Evolutionary conservation across 768 basidiomycete species (phyloP).

Genomic region (Hericium coralloides): DNA sequence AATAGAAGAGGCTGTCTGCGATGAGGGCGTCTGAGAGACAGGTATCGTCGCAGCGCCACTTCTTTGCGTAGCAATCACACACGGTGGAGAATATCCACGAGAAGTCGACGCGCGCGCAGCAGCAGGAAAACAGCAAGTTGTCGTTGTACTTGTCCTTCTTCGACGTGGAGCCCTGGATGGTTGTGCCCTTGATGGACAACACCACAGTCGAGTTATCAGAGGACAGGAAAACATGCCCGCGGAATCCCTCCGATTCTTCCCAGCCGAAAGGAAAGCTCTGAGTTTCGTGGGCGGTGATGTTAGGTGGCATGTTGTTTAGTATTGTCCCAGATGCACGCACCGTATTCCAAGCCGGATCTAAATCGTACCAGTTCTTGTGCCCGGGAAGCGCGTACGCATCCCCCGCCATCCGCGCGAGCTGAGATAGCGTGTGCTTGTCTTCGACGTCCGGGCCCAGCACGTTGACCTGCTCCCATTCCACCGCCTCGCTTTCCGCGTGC

Average conservation of each 20-base stretch:
- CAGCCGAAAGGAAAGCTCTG: constrained; percentile 79
- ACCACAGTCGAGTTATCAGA: constrained; percentile 75
- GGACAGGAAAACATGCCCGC: constrained; percentile 83
- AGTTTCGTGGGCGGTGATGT: neutral
- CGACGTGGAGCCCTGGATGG: constrained; percentile 75
- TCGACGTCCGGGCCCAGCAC: constrained; percentile 70
- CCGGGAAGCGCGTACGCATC: constrained; percentile 82
- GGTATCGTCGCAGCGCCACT: constrained; percentile 65
- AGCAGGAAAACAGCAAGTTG: constrained; percentile 84
- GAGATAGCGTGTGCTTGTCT: constrained; percentile 69
- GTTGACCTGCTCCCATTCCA: constrained; percentile 62
- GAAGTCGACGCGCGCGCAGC: constrained; percentile 84
- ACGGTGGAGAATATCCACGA: constrained; percentile 82
- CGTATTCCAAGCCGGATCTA: constrained; percentile 67
- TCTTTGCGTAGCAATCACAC: constrained; percentile 74
- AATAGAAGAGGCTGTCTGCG: constrained; percentile 89
- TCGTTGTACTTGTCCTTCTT: constrained; percentile 93
- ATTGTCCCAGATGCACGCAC: constrained; percentile 7
- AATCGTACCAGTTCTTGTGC: constrained; percentile 70
- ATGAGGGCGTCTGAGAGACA: constrained; percentile 82
- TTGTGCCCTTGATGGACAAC: constrained; percentile 87
- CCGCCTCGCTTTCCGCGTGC: constrained; percentile 36
- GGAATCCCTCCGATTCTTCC: constrained; percentile 70
- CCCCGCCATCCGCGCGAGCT: constrained; percentile 80
- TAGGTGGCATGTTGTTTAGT: neutral